phyloP scores from a whole-genome alignment of 345 rosid genomes.

The Zanthoxylum bungeanum region DNA sequence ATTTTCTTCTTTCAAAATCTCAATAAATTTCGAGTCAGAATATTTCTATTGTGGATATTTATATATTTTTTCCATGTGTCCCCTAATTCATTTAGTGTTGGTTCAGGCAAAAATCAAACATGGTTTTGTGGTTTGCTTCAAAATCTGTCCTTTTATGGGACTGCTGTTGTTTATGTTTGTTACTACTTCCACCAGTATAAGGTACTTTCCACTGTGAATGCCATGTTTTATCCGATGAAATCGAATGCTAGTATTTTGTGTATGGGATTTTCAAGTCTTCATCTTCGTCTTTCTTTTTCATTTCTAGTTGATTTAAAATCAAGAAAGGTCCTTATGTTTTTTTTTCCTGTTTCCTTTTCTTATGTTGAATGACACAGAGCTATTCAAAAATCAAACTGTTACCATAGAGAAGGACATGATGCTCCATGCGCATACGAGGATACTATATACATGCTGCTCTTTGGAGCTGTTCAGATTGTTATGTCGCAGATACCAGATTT shows the following conservation, averaged over 20 bases:
- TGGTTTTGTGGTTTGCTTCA: conserved; percentile 63
- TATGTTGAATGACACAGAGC: conserved; percentile 31
- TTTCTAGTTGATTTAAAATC: background rate
- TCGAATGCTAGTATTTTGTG: background rate
- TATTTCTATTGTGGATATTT: background rate
- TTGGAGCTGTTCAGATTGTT: conserved; percentile 37
- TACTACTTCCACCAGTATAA: conserved; percentile 57
- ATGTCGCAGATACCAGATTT: conserved; percentile 46
- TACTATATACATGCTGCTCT: conserved; percentile 31
- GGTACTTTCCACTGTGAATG: conserved; percentile 33
- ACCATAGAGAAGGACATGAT: conserved; percentile 43
- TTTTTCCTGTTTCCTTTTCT: background rate
- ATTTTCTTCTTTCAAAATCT: background rate
- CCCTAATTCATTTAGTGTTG: conserved; percentile 21
- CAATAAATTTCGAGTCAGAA: background rate
- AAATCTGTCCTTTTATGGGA: conserved; percentile 42
- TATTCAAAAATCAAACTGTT: conserved; percentile 44
- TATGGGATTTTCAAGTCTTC: background rate
- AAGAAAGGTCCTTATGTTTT: background rate
- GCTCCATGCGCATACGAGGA: conserved; percentile 35
- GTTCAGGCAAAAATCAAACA: conserved; percentile 46
- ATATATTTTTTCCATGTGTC: background rate
- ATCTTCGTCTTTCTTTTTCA: background rate
- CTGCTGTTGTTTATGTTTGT: conserved; percentile 59
- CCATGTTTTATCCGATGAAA: background rate